Evolutionary conservation across 2,329 filamentous ascomycete species (phyloP).

Genomic region (Stemphylium beticola): DNA sequence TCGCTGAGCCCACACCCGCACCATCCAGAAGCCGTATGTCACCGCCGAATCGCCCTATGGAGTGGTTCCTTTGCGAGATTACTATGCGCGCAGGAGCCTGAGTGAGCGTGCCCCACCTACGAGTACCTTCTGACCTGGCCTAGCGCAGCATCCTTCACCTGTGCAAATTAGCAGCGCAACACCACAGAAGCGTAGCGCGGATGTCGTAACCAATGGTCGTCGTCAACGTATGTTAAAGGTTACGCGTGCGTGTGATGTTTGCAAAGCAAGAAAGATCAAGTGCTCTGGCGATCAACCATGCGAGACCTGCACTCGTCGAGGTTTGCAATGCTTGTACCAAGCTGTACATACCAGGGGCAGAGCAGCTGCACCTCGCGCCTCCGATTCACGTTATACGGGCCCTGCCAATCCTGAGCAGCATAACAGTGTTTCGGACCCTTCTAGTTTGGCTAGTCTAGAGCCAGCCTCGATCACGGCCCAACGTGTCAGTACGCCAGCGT

Average conservation of each 20-base stretch:
- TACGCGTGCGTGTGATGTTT: slow-evolving; percentile 38
- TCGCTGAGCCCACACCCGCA: too few relatives aligned
- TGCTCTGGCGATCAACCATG: slow-evolving; percentile 40
- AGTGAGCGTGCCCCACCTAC: too few relatives aligned
- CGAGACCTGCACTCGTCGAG: slow-evolving; percentile 25
- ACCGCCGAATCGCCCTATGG: too few relatives aligned
- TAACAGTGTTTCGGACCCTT: neutral
- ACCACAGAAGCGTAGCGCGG: slow-evolving; percentile 19
- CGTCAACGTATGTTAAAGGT: slow-evolving; percentile 30
- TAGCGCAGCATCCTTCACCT: neutral
- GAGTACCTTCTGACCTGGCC: neutral
- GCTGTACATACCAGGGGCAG: slow-evolving; percentile 35
- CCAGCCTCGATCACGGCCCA: neutral
- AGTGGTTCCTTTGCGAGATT: too few relatives aligned
- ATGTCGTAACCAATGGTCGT: neutral
- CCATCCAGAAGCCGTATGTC: too few relatives aligned
- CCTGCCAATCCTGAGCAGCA: too few relatives aligned
- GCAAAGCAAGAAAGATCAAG: slow-evolving; percentile 40
- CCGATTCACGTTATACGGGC: too few relatives aligned
- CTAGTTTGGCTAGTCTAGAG: neutral
- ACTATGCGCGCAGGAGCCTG: too few relatives aligned
- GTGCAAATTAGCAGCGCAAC: slow-evolving; percentile 4
- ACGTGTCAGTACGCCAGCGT: neutral
- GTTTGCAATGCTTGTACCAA: slow-evolving; percentile 31
- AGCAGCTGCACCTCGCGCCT: slow-evolving; percentile 25